These are phyloP conservation scores for Acer campestre DNA, from an alignment of 345 rosid species.

Conservation along the genomic window DNA sequence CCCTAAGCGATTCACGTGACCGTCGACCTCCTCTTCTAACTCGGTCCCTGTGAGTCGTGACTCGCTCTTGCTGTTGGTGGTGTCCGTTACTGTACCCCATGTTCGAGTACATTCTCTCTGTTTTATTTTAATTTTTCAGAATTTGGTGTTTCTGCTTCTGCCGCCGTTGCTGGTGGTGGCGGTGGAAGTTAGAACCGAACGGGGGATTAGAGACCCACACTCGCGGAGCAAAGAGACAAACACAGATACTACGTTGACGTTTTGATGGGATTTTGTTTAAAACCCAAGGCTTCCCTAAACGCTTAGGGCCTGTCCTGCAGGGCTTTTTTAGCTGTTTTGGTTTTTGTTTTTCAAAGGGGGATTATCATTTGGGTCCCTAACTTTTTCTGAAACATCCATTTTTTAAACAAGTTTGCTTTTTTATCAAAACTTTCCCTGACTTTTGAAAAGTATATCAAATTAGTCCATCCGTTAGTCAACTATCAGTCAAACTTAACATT, in stretches of 20 bases:
- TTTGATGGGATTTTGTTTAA: neutral
- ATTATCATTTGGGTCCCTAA: too few species aligned
- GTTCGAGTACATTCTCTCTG: constrained; percentile 45
- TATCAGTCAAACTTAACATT: too few species aligned
- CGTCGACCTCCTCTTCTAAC: constrained; percentile 40
- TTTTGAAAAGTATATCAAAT: too few species aligned
- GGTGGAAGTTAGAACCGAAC: neutral
- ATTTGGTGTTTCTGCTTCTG: neutral
- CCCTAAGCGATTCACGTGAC: constrained; percentile 53
- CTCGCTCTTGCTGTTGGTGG: constrained; percentile 43
- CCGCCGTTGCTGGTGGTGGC: neutral
- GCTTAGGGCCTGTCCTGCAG: too few species aligned
- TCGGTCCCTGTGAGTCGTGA: constrained; percentile 36
- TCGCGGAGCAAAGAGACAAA: neutral
- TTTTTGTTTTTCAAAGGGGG: too few species aligned
- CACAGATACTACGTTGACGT: neutral
- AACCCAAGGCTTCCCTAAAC: neutral
- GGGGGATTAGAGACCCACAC: neutral
- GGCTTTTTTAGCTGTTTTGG: too few species aligned
- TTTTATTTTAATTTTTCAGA: neutral
- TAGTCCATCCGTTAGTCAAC: too few species aligned
- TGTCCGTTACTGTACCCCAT: constrained; percentile 57
- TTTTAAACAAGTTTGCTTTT: too few species aligned
- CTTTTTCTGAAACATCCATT: too few species aligned
- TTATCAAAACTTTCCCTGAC: too few species aligned